Conservation (phyloP, 2,329 filamentous ascomycete species). For the Chaetomium olivaceum region DNA sequence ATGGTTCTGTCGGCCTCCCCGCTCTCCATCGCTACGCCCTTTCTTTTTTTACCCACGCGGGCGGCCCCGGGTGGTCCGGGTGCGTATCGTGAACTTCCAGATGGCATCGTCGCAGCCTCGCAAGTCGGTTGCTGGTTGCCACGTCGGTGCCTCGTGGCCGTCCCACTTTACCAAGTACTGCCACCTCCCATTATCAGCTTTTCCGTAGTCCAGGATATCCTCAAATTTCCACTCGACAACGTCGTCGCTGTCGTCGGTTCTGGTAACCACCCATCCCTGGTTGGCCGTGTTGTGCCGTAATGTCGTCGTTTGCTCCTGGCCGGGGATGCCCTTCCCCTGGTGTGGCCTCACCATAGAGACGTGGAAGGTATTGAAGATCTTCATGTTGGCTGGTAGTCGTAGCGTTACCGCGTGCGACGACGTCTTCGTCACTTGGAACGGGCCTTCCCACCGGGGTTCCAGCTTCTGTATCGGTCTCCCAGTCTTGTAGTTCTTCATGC, state of each 20-base stretch:
- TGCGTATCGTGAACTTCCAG: neutral
- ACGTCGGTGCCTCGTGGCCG: neutral
- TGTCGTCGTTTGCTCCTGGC: neutral
- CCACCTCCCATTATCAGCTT: neutral
- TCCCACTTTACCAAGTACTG: neutral
- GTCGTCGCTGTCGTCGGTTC: neutral
- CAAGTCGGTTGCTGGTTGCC: neutral
- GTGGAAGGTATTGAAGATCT: slow-evolving; percentile 6
- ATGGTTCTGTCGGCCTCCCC: neutral
- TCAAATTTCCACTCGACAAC: neutral
- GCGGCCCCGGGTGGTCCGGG: neutral
- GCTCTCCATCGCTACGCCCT: neutral
- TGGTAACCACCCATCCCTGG: neutral
- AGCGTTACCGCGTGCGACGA: slow-evolving; percentile 10
- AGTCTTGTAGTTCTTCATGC: neutral
- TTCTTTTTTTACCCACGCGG: neutral
- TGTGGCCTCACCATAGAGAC: neutral
- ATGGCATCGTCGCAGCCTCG: neutral
- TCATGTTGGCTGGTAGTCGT: neutral
- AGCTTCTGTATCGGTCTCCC: neutral
- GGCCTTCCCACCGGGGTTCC: neutral
- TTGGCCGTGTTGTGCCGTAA: slow-evolving; percentile 1
- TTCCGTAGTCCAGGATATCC: neutral
- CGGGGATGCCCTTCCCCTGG: neutral
- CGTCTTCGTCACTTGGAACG: slow-evolving; percentile 1